Percentiles rank a stretch among this genome's conserved stretches.
These are phyloP conservation scores for Ceriops decandra DNA, from an alignment of 345 rosid genomes.

Conservation along the genomic window DNA sequence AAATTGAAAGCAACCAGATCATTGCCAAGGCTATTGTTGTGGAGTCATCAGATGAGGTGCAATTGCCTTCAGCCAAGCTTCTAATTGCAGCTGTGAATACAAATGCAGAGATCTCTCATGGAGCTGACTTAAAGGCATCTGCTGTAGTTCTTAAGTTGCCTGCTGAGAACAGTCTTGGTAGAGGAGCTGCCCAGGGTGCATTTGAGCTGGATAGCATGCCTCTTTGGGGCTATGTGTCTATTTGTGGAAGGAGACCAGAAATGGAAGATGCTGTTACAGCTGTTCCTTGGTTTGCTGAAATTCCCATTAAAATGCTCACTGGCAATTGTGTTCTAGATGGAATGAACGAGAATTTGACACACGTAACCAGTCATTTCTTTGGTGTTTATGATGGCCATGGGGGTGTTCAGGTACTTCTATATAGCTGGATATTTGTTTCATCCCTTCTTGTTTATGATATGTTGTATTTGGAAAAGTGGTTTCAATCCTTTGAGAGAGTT, in stretches of 20 bases:
- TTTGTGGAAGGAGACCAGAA: conserved; percentile 27
- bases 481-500: neutral
- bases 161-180: conserved; percentile 38
- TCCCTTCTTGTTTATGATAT: neutral
- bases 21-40: conserved; percentile 64
- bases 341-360: conserved; percentile 18
- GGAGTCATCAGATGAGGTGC: conserved; percentile 51
- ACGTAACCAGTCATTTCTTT: conserved; percentile 25
- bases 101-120: conserved; percentile 40
- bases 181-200: conserved; percentile 18
- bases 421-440: neutral
- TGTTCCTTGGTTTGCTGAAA: conserved; percentile 21
- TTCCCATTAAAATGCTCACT: conserved; percentile 27
- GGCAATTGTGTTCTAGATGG: conserved; percentile 17
- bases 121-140: conserved; percentile 42
- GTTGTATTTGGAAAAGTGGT: neutral
- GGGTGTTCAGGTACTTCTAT: conserved; percentile 24
- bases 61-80: conserved; percentile 60
- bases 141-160: conserved; percentile 64
- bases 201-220: conserved; percentile 23
- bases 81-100: conserved; percentile 45
- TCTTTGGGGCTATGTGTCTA: conserved; percentile 27
- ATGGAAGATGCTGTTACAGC: conserved; percentile 30
- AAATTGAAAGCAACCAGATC: conserved; percentile 44
- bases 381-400: conserved; percentile 37